Percentiles rank a stretch among this genome's conserved stretches.
Evolutionary conservation across 345 rosid species (phyloP).

Genomic region (Citrus trifoliata): DNA sequence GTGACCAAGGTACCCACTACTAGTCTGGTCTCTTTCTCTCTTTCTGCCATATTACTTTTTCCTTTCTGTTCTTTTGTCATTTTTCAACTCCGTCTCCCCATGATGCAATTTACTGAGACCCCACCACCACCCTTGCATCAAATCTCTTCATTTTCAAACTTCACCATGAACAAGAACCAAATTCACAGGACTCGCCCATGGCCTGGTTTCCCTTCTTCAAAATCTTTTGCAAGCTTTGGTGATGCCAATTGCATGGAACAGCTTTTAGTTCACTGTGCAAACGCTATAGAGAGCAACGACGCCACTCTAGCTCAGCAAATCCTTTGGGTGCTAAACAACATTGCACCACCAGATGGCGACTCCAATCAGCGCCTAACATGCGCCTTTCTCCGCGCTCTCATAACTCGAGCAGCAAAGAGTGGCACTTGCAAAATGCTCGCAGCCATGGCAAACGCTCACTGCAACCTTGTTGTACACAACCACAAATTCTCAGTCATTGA

Average conservation of each 20-base stretch:
- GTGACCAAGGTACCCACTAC: slow-evolving; percentile 50
- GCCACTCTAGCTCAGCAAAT: slow-evolving; percentile 84
- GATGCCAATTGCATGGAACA: slow-evolving; percentile 92
- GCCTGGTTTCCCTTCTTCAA: slow-evolving; percentile 66
- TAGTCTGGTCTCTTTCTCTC: slow-evolving; percentile 75
- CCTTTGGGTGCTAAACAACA: slow-evolving; percentile 89
- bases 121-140: slow-evolving; percentile 24
- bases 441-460: slow-evolving; percentile 39
- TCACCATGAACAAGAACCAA: slow-evolving; percentile 46
- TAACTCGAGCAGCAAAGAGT: slow-evolving; percentile 63
- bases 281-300: slow-evolving; percentile 80
- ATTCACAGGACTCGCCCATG: slow-evolving; percentile 51
- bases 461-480: slow-evolving; percentile 33
- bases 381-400: slow-evolving; percentile 75
- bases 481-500: slow-evolving; percentile 78
- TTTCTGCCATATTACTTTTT: slow-evolving; percentile 24
- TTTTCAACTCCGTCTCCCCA: slow-evolving; percentile 7
- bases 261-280: slow-evolving; percentile 82
- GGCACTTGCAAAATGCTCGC: slow-evolving; percentile 65
- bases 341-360: slow-evolving; percentile 77
- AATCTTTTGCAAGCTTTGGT: slow-evolving; percentile 44
- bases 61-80: neutral
- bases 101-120: slow-evolving; percentile 73
- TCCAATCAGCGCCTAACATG: slow-evolving; percentile 76
- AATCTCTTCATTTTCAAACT: slow-evolving; percentile 21